Conservation (phyloP, 805 yeast genomes). For the Maudiozyma pseudohumilis region DNA sequence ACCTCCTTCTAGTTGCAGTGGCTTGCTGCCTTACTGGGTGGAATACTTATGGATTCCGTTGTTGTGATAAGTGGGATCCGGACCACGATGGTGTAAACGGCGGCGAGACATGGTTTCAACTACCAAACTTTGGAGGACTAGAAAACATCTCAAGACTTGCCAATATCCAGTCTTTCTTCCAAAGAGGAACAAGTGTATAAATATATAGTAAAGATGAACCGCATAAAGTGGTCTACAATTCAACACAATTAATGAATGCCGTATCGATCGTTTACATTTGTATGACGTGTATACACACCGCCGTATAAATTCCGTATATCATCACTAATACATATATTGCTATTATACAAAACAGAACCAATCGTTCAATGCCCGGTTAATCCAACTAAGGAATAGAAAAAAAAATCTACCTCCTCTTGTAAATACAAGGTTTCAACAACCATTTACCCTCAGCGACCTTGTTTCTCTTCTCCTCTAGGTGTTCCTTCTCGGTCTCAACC, state of each 20-base stretch:
- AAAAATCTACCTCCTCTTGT: slow-evolving; percentile 59
- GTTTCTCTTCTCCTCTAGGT: slow-evolving; percentile 44
- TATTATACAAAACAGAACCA: no score
- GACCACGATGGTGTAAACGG: slow-evolving; percentile 7
- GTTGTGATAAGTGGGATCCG: slow-evolving; percentile 80
- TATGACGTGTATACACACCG: no score
- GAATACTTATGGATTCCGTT: slow-evolving; percentile 81
- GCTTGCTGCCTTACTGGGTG: slow-evolving; percentile 67
- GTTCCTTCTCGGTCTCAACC: slow-evolving; percentile 52
- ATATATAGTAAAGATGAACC: background rate
- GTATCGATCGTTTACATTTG: no score
- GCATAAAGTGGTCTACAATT: no score
- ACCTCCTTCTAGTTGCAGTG: slow-evolving; percentile 51
- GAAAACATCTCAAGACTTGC: slow-evolving; percentile 19
- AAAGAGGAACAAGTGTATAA: slow-evolving; percentile 5
- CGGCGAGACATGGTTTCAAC: slow-evolving; percentile 22
- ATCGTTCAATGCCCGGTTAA: background rate
- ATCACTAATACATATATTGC: no score
- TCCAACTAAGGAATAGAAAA: background rate
- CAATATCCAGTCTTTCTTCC: slow-evolving; percentile 23
- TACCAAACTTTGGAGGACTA: slow-evolving; percentile 22
- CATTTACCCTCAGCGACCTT: slow-evolving; percentile 68
- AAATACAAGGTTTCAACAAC: slow-evolving; percentile 92
- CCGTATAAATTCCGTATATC: no score
- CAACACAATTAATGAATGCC: background rate